Evolutionary conservation across 2,329 filamentous ascomycete species (phyloP).

Genomic region (Zalaria sp.): DNA sequence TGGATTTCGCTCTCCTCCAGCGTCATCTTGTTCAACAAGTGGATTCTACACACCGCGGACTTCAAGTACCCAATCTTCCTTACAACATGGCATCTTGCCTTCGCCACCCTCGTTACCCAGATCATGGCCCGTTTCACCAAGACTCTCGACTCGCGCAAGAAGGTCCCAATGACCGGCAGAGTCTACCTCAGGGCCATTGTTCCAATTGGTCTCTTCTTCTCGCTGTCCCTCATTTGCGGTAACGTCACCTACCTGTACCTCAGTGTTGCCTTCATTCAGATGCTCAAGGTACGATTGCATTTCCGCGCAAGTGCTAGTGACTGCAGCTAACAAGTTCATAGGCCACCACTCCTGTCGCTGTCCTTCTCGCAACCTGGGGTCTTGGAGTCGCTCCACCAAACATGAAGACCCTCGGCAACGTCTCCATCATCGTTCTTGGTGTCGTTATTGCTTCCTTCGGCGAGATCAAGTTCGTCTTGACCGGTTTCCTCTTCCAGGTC

Average conservation of each 20-base stretch:
- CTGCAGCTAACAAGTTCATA: conserved; percentile 18
- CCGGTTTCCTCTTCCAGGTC: conserved; percentile 67
- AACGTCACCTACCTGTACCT: conserved; percentile 94
- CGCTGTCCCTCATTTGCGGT: conserved; percentile 86
- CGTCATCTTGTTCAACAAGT: conserved; percentile 99
- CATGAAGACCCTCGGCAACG: conserved; percentile 77
- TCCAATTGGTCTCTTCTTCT: conserved; percentile 92
- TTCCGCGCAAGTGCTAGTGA: too few relatives aligned
- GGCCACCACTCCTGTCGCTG: conserved; percentile 90
- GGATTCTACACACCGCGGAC: conserved; percentile 72
- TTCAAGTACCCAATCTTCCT: conserved; percentile 68
- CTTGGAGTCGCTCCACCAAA: conserved; percentile 76
- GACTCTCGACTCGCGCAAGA: conserved; percentile 85
- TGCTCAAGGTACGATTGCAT: conserved; percentile 66
- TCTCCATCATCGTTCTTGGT: conserved; percentile 87
- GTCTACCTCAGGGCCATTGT: conserved; percentile 89
- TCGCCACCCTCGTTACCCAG: conserved; percentile 91
- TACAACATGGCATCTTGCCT: conserved; percentile 89
- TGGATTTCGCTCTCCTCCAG: conserved; percentile 91
- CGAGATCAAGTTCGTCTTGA: conserved; percentile 83
- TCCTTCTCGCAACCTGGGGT: conserved; percentile 77
- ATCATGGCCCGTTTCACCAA: conserved; percentile 78
- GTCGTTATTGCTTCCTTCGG: conserved; percentile 89
- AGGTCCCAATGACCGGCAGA: conserved; percentile 90
- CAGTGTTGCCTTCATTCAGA: conserved; percentile 94